A percentile compares a stretch with the other conserved stretches of the same genome.
These are phyloP conservation scores for Pyracantha coccinea DNA, from an alignment of 331 rosid species.

Conservation along the genomic window DNA sequence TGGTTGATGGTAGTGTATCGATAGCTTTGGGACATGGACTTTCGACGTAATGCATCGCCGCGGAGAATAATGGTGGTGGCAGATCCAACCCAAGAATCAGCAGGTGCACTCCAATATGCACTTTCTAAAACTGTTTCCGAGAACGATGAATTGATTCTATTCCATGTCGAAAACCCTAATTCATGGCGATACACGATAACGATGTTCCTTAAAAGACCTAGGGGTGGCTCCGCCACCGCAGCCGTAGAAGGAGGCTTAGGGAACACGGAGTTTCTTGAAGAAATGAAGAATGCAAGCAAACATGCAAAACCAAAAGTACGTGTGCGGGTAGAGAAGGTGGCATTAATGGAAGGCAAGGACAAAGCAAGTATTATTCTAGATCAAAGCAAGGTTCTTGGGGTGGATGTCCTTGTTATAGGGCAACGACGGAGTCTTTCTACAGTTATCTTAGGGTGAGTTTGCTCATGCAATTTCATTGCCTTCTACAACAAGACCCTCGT, in stretches of 20 bases:
- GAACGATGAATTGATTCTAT: constrained; percentile 59
- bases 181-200: constrained; percentile 46
- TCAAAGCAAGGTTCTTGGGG: constrained; percentile 24
- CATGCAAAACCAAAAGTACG: constrained; percentile 35
- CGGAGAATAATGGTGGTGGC: constrained; percentile 67
- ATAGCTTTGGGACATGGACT: neutral
- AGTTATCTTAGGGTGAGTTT: constrained; percentile 55
- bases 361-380: constrained; percentile 42
- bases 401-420: constrained; percentile 58
- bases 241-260: constrained; percentile 16
- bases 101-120: constrained; percentile 61
- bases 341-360: constrained; percentile 44
- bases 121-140: constrained; percentile 48
- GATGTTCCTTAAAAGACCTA: constrained; percentile 47
- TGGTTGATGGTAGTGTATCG: neutral
- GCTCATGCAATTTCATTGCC: neutral
- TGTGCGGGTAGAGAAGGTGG: constrained; percentile 31
- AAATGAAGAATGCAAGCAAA: constrained; percentile 51
- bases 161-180: constrained; percentile 43
- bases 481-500: too few species aligned
- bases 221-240: constrained; percentile 6
- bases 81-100: constrained; percentile 67
- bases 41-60: constrained; percentile 8
- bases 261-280: constrained; percentile 53
- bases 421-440: constrained; percentile 61